Conservation (phyloP, 2,329 filamentous ascomycete genomes). For the Trichoderma sp. region DNA sequence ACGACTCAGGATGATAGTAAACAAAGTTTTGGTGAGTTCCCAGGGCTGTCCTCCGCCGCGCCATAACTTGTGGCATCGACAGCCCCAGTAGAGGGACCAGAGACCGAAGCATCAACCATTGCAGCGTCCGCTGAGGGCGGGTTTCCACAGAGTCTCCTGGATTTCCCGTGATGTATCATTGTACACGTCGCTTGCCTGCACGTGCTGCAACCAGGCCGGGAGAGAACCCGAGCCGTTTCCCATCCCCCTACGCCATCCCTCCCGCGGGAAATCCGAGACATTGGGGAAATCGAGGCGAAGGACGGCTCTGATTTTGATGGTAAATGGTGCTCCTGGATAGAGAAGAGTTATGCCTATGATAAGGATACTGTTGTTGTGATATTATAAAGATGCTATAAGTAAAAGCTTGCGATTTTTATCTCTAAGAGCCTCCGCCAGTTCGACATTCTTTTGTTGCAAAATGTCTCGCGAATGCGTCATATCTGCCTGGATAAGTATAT, state of each 20-base stretch:
- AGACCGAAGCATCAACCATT: background rate
- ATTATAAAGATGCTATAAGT: conserved; percentile 28
- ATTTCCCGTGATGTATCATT: background rate
- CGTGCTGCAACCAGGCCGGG: background rate
- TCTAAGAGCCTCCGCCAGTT: conserved; percentile 62
- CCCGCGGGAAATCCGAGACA: no score
- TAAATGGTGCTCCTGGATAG: no score
- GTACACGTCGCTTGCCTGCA: background rate
- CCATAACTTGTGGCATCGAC: background rate
- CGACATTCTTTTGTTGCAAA: conserved; percentile 68
- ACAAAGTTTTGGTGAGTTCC: background rate
- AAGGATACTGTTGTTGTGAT: background rate
- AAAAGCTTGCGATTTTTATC: conserved; percentile 68
- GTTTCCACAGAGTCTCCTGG: background rate
- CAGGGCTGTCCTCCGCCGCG: background rate
- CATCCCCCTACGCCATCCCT: no score
- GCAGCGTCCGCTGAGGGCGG: background rate
- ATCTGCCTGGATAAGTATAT: conserved; percentile 34
- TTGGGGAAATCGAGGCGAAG: no score
- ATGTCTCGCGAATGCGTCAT: conserved; percentile 61
- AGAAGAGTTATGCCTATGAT: no score
- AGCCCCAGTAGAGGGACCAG: background rate
- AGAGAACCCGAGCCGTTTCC: no score
- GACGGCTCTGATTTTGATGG: background rate
- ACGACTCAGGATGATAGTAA: background rate